Conservation (phyloP, 2,329 filamentous ascomycete genomes). For the Nemania serpens region DNA sequence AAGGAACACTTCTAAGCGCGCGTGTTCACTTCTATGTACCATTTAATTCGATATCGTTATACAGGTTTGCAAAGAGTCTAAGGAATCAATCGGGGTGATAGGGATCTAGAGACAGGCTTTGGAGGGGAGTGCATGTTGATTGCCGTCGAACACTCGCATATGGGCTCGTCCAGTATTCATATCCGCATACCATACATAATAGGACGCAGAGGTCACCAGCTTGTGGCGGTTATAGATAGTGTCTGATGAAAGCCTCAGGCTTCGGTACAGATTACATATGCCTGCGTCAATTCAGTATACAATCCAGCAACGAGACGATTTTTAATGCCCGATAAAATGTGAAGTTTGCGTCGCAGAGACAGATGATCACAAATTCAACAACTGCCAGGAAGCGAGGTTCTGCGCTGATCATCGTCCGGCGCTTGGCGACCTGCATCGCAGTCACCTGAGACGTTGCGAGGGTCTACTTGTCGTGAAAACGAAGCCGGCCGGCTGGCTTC, state of each 20-base stretch:
- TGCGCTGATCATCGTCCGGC: not conserved
- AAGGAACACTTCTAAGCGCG: constrained; percentile 80
- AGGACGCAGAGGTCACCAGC: not conserved
- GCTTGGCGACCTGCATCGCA: too few relatives aligned
- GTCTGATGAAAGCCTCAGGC: constrained; percentile 10
- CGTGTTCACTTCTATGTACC: constrained; percentile 27
- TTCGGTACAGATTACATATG: constrained; percentile 9
- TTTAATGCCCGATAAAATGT: not conserved
- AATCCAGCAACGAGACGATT: constrained; percentile 7
- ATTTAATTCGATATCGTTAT: constrained; percentile 23
- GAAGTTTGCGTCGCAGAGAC: not conserved
- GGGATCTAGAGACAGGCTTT: constrained; percentile 7
- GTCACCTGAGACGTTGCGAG: too few relatives aligned
- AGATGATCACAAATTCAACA: not conserved
- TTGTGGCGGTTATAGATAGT: constrained; percentile 24
- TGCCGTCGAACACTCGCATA: constrained; percentile 4
- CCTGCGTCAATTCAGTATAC: constrained; percentile 18
- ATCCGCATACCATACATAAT: constrained; percentile 11
- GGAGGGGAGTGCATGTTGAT: not conserved
- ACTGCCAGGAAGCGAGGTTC: not conserved
- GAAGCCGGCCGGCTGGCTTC: too few relatives aligned
- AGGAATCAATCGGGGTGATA: constrained; percentile 6
- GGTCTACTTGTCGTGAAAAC: too few relatives aligned
- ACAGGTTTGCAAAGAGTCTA: not conserved
- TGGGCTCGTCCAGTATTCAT: not conserved